Evolutionary conservation across 306 rosid genomes (phyloP), one percentile per base, ranked within the genome.

Genomic region (Cucurbita argyrosperma): DNA sequence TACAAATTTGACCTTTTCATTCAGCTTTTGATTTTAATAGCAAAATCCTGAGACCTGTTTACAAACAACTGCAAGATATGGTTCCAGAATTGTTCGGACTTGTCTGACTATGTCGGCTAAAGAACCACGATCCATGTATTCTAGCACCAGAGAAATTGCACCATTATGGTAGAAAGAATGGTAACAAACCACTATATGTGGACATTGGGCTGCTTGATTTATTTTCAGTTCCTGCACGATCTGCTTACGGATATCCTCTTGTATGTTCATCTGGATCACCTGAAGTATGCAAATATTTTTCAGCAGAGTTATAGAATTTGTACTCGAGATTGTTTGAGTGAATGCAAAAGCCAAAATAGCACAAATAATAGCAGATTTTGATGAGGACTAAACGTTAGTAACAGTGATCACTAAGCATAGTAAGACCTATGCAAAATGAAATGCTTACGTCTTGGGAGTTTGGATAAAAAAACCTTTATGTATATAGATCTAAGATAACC

Each of bases 81-180:
- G 99, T 77, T 94, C 99, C 66, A 94, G 91, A 85, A 94, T 91
- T 50, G 99, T 94, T 78, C 89, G 91, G 68, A 94, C 91, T 82
- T 94, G 97, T 82, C 83, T 83, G 74, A 89, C 85, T 26, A 94
- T 83, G 63, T 94, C 99, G 35, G 88, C 92, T 45, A 94, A 87
- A 79, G 99, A 94, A 59, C 98, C 97, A 19, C 97, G 98, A 69
- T 94, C 97, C 98, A 94, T 94, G 87, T 91, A 94, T 82, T 94
- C 98, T 76, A 94, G 79, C 73, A 94, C 96, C 74, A 95, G 96
- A 77, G 94, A 89, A 83, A 95, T 85, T 16, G 86, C 92, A 52
- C 99, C 97, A 35, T 95, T 95, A 76, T 89, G 97, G 82, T 88
- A 95, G 83, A 94, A 94, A 42, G 99, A 94, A 81, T 94, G 92